Percentiles rank a stretch among this genome's conserved stretches.
These are phyloP conservation scores for Cytospora mali DNA, from an alignment of 2,329 filamentous ascomycete genomes.

Conservation along the genomic window DNA sequence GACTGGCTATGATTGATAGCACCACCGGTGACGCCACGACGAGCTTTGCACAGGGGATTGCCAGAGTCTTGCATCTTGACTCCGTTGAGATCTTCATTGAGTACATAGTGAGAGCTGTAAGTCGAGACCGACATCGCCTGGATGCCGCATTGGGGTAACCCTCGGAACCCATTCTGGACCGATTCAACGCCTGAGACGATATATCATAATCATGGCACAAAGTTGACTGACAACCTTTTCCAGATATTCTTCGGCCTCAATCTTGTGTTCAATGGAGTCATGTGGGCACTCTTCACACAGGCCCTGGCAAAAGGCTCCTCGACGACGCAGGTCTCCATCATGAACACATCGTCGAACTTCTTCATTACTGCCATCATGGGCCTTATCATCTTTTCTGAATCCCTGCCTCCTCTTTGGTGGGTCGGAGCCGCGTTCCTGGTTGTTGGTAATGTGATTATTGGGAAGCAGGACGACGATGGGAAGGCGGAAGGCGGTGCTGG, in stretches of 20 bases:
- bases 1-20: conserved; percentile 36
- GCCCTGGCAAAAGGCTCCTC: conserved; percentile 74
- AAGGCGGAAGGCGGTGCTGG: conserved; percentile 27
- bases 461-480: conserved; percentile 62
- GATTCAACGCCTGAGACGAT: background rate
- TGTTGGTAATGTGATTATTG: conserved; percentile 77
- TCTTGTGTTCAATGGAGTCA: conserved; percentile 74
- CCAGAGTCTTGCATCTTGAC: conserved; percentile 47
- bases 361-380: conserved; percentile 76
- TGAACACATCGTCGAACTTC: conserved; percentile 84
- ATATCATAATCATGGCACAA: background rate
- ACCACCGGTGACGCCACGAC: conserved; percentile 60
- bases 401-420: conserved; percentile 75
- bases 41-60: conserved; percentile 49
- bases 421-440: conserved; percentile 72
- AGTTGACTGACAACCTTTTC: conserved; percentile 3
- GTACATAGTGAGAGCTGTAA: conserved; percentile 51
- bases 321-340: conserved; percentile 77
- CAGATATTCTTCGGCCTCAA: conserved; percentile 77
- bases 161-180: background rate
- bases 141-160: background rate
- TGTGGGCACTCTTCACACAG: conserved; percentile 83
- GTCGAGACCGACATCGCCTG: conserved; percentile 32
- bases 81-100: conserved; percentile 49
- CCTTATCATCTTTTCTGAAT: conserved; percentile 70